Base-by-base conservation (phyloP, 2,329 filamentous ascomycete genomes). In the Aureobasidium sp. region DNA sequence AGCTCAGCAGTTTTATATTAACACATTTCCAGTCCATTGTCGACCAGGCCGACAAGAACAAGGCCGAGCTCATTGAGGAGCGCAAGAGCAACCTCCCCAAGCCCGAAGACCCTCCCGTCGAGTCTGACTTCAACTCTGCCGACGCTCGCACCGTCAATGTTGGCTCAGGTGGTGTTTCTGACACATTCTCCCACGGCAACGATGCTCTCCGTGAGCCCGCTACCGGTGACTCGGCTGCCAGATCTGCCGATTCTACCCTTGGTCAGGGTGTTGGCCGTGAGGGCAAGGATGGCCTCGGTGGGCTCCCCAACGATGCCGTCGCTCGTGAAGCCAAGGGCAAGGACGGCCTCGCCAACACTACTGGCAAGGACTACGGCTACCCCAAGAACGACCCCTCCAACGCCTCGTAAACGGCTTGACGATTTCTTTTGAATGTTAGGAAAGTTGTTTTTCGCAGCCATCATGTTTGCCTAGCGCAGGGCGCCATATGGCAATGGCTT, bases 101-200 rank as follows among this genome's bases (percentile, higher is more conserved):
- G 47, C 88, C 88, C 16, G 86, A 91, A 2, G 77, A 90, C 60
- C 88, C 88, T 19, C 86, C 86, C 1, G 73, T 71, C n/a, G 72
- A 81, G n/a, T 86, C 85, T 4, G 87, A 93, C 75, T 90, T 83
- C 78, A 83, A 90, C 67, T 88, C 84, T 0, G 74, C 79, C 47
- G 86, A 91, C 62, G 76, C 76, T 27, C 72, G 79, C 57, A 87
- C 73, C 53, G 82, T 87, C 64, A 85, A 88, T 64, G 81, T 87
- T 42, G 85, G 85, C 58, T 80, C 82, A 30, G 84, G 85, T 17
- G 70, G 76, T 51, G 61, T 75, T 1, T 61, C 59, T 10, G 64
- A 64, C 53, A 47, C 30, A 25, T 59, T 63, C 55, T 63, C 69
- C 17, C 66, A 78, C 59, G 77, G 72, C 49, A 75, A 78, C 57